Conservation (phyloP, 805 yeast genomes). For the Candida sithepensis region DNA sequence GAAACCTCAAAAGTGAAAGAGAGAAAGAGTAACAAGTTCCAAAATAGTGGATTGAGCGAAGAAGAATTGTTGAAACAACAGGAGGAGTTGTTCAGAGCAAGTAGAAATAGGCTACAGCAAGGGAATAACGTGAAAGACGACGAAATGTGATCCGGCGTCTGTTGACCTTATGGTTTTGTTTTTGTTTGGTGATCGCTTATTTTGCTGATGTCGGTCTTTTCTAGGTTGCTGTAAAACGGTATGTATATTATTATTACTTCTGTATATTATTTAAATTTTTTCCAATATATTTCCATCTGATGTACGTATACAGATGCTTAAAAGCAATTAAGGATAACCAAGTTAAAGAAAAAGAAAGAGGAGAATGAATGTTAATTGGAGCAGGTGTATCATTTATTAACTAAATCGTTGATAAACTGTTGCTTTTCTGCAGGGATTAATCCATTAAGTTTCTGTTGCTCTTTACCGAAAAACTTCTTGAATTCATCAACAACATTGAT, state of each 20-base stretch:
- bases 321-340: slow-evolving; percentile 1
- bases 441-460: slow-evolving; percentile 11
- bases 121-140: slow-evolving; percentile 18
- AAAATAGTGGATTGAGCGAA: slow-evolving; percentile 85
- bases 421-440: slow-evolving; percentile 17
- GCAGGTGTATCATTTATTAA: neutral
- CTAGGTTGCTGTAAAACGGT: neutral
- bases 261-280: neutral
- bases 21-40: slow-evolving; percentile 87
- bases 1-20: slow-evolving; percentile 86
- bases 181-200: neutral
- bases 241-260: neutral
- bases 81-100: slow-evolving; percentile 77
- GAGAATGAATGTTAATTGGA: no score
- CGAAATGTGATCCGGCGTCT: neutral
- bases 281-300: neutral
- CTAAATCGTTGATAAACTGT: slow-evolving; percentile 16
- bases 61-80: slow-evolving; percentile 91
- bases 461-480: slow-evolving; percentile 19
- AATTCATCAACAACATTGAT: slow-evolving; percentile 33
- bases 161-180: neutral
- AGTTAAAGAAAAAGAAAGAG: neutral
- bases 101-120: slow-evolving; percentile 33
- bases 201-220: neutral
- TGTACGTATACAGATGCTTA: neutral